phyloP scores from a whole-genome alignment of 1,284 basidiomycete genomes.

The Wallemia mellicola region DNA sequence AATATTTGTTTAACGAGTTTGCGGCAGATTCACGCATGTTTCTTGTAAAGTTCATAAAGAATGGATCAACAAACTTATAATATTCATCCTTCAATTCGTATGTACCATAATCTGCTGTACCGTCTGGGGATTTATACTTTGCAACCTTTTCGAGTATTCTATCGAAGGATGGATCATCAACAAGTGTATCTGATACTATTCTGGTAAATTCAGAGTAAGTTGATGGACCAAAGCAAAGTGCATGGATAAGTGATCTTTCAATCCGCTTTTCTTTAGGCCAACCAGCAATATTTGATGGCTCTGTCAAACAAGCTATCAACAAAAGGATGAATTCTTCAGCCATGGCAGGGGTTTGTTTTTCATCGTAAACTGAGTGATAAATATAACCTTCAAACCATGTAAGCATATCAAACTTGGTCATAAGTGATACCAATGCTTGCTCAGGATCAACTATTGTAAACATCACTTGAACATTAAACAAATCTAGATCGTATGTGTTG shows the following conservation, averaged over 20 bases:
- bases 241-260: conserved; percentile 63
- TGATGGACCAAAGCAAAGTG: conserved; percentile 58
- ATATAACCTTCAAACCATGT: conserved; percentile 42
- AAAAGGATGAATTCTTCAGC: conserved; percentile 76
- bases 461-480: conserved; percentile 66
- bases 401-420: conserved; percentile 61
- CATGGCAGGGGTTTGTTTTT: conserved; percentile 43
- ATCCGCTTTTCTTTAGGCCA: conserved; percentile 37
- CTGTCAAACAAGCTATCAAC: conserved; percentile 58
- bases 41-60: conserved; percentile 82
- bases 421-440: conserved; percentile 48
- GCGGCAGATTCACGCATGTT: conserved; percentile 92
- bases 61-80: conserved; percentile 71
- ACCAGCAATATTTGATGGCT: conserved; percentile 42
- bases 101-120: conserved; percentile 42
- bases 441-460: conserved; percentile 52
- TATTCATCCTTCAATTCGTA: conserved; percentile 65
- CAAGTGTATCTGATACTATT: conserved; percentile 61
- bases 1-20: conserved; percentile 33
- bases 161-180: conserved; percentile 61
- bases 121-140: conserved; percentile 51
- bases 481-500: conserved; percentile 83
- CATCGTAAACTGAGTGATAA: conserved; percentile 31
- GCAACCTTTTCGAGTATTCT: conserved; percentile 48
- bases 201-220: conserved; percentile 79